Base-by-base conservation (phyloP, 1,139 yeast species). In the Groenewaldozyma auringiensis region DNA sequence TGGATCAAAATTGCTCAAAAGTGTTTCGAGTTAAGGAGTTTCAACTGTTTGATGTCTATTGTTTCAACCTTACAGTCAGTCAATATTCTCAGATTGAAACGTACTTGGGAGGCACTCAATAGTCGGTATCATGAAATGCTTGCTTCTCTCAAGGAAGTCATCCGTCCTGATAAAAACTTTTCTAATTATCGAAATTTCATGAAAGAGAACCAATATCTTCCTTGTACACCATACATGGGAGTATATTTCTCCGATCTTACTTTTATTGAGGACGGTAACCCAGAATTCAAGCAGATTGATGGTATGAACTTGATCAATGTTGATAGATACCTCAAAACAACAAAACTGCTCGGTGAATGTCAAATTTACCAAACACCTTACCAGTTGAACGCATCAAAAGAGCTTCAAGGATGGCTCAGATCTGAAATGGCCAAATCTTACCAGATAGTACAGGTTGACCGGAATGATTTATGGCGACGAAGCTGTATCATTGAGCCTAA, bases 1-100 rank as follows among this genome's bases (percentile, higher is more conserved):
- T 89, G 97, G 96, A 70, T 89, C 52, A 85, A 84, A 58, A 74
- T 87, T 39, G 92, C 94, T 0, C 75, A 84, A 48, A 83, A 89
- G n/a, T 81, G 94, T 57, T 71, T 82, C 45, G 83, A 84, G 56
- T 70, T 87, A 58, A 72, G 94, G 50, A 88, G 88, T 61, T 86
- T 82, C 68, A 89, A 89, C 63, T 81, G 95, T 0, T 69, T 87
- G 47, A 92, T 95, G n/a, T 85, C 95, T 0, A 84, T 89, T 44
- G 77, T 88, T 62, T 83, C 94, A 0, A 78, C 95, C 0, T 71
- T 89, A 53, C 96, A 88, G 64, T 81, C 87, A 39, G 92, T 86
- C 57, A 74, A 85, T 42, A 72, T 89, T 44, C 78, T 88, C 2
- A 73, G 96, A 57, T 67, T 89, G 47, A 66, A 72, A 29, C 70